These are phyloP conservation scores for Bruguiera sexangula DNA, from an alignment of 345 rosid species.

Conservation along the genomic window DNA sequence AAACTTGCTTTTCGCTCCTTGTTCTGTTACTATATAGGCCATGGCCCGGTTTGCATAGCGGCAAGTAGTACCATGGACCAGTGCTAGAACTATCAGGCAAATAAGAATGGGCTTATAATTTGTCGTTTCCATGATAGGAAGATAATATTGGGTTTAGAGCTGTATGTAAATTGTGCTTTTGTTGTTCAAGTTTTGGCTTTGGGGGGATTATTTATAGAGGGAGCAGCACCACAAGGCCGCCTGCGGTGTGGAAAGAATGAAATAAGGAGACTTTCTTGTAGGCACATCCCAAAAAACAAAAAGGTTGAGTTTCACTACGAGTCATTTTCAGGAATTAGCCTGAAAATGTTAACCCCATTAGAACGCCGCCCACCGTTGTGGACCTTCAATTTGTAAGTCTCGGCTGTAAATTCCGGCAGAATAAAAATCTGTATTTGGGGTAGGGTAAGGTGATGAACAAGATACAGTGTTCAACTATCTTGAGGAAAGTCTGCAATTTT, in stretches of 20 bases:
- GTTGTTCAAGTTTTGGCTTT: not conserved
- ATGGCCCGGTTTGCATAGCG: not conserved
- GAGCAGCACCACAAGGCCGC: not conserved
- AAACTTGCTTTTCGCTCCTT: slow-evolving; percentile 19
- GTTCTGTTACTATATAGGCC: not conserved
- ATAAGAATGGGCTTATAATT: slow-evolving; percentile 3
- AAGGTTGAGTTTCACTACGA: not conserved
- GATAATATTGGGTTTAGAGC: not conserved
- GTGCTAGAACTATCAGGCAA: slow-evolving; percentile 20
- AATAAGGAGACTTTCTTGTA: not conserved
- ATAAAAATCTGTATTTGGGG: no score
- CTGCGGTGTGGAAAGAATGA: not conserved
- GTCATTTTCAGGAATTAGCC: not conserved
- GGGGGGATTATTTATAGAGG: slow-evolving; percentile 17
- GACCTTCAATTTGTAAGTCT: no score
- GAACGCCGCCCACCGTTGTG: no score
- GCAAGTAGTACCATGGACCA: slow-evolving; percentile 21
- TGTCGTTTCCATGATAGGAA: slow-evolving; percentile 20
- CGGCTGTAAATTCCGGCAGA: no score
- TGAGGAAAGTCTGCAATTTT: no score
- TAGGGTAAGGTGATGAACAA: no score
- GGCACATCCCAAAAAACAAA: not conserved
- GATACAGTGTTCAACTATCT: no score
- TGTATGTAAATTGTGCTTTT: slow-evolving; percentile 1
- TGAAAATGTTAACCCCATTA: not conserved